Evolutionary conservation across 2,329 filamentous ascomycete species (phyloP), one percentile per base, ranked within the genome.

Genomic region (Fusarium veterinarium): DNA sequence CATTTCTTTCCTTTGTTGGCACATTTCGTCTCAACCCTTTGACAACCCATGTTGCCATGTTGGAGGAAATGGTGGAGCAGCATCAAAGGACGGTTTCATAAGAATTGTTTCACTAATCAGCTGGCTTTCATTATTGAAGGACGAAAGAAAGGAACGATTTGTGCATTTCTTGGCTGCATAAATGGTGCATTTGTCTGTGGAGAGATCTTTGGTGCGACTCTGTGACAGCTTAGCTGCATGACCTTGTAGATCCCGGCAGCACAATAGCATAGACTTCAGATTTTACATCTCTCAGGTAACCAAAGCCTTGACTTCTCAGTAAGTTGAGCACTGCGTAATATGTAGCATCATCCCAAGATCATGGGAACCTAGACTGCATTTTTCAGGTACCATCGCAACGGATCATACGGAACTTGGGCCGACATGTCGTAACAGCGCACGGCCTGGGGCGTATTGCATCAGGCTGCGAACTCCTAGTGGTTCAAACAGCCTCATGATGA

Each of bases 121-220:
- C 28, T 45, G 57, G 20, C 19, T 31, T 64, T 61, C 17, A n/a
- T 60, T 41, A 28, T 19, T 38, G 33, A 51, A 37, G 5, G 17
- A 23, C 19, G 28, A 38, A 53, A 48, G 19, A 44, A 48, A 42
- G 46, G 31, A 23, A 30, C 33, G 28, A 23, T 33, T 30, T 31
- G n/a, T 33, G 42, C 25, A 61, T 28, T 19, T 62, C 57, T 62
- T 64, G 61, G 65, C 59, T 69, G 58, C 65, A 69, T 69, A 64
- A 41, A 17, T 31, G 11, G 33, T 68, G 55, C 25, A 40, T 48
- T 40, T 40, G 28, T 37, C n/a, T 41, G 37, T 37, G 42, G 53
- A 28, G 56, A 62, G 56, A 64, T 64, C 56, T 41, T 37, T 60
- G 42, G 35, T 23, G 35, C 14, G 30, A 63, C 49, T 59, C 40